A percentile compares a stretch with the other conserved stretches of the same genome.
phyloP scores from a whole-genome alignment of 2,329 filamentous ascomycete genomes.

The Epichloe sp. region DNA sequence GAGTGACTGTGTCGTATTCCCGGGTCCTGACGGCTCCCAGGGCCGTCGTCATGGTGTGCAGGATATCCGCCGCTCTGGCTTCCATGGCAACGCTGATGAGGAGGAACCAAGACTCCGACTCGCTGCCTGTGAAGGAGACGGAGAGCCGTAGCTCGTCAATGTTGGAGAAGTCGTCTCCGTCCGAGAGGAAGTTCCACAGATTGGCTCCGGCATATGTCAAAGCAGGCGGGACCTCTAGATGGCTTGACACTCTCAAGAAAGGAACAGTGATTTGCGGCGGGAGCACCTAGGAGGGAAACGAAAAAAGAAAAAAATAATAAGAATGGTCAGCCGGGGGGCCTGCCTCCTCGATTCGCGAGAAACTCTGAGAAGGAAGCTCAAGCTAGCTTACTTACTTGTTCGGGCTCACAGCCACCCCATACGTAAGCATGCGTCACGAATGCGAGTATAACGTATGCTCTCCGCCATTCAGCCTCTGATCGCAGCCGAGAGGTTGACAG shows the following conservation, averaged over 20 bases:
- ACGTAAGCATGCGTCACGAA: conserved; percentile 80
- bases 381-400: conserved; percentile 40
- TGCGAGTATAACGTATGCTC: conserved; percentile 66
- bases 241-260: conserved; percentile 55
- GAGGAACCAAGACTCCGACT: conserved; percentile 93
- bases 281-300: conserved; percentile 32
- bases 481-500: conserved; percentile 52
- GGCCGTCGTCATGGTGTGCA: conserved; percentile 66
- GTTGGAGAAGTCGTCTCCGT: conserved; percentile 39
- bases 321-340: too few species aligned
- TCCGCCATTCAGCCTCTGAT: conserved; percentile 60
- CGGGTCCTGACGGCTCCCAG: conserved; percentile 52
- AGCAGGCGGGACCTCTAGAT: conserved; percentile 71
- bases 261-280: conserved; percentile 69
- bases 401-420: conserved; percentile 68
- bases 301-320: neutral
- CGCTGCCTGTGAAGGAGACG: conserved; percentile 75
- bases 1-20: conserved; percentile 47
- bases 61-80: conserved; percentile 58
- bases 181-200: conserved; percentile 68
- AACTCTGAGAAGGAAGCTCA: neutral
- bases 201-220: conserved; percentile 82
- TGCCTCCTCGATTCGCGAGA: too few species aligned
- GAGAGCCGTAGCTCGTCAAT: conserved; percentile 59
- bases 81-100: conserved; percentile 84